Evolutionary conservation across 106 monocot genomes (phyloP).

Genomic region (Acanthochlamys bracteata): DNA sequence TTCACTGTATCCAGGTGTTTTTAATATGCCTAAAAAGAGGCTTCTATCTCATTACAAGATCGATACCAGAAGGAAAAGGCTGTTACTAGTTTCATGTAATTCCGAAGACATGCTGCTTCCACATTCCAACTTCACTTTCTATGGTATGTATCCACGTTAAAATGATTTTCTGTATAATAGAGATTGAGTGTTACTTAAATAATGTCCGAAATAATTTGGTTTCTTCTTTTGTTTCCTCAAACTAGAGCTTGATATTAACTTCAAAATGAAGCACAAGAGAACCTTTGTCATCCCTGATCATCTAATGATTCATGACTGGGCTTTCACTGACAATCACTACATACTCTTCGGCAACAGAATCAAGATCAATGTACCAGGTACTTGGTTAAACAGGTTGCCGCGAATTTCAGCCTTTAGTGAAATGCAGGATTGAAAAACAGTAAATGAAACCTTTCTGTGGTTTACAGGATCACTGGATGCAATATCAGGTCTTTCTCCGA

Average conservation of each 20-base stretch:
- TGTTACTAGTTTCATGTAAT: slow-evolving; percentile 67
- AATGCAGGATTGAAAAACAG: too few species aligned
- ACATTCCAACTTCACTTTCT: slow-evolving; percentile 87
- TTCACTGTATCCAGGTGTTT: slow-evolving; percentile 57
- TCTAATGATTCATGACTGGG: slow-evolving; percentile 41
- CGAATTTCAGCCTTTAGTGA: too few species aligned
- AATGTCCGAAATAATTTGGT: too few species aligned
- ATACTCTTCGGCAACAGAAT: slow-evolving; percentile 29
- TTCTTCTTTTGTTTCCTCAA: too few species aligned
- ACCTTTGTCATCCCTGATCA: slow-evolving; percentile 22
- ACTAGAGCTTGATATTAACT: slow-evolving; percentile 25
- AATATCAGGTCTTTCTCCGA: slow-evolving; percentile 49
- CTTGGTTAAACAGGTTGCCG: too few species aligned
- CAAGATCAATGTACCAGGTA: slow-evolving; percentile 30
- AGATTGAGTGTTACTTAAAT: too few species aligned
- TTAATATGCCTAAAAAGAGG: slow-evolving; percentile 78
- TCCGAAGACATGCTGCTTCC: slow-evolving; percentile 96
- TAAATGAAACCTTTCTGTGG: too few species aligned
- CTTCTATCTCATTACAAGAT: slow-evolving; percentile 87
- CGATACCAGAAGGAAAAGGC: slow-evolving; percentile 45
- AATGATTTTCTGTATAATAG: too few species aligned
- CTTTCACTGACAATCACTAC: slow-evolving; percentile 28
- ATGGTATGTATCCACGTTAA: slow-evolving; percentile 30
- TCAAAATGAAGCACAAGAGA: slow-evolving; percentile 22
- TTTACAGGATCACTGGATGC: slow-evolving; percentile 59